A percentile compares a stretch with the other conserved stretches of the same genome.
Conservation (phyloP, 768 basidiomycete species). For the Russula olivacea region DNA sequence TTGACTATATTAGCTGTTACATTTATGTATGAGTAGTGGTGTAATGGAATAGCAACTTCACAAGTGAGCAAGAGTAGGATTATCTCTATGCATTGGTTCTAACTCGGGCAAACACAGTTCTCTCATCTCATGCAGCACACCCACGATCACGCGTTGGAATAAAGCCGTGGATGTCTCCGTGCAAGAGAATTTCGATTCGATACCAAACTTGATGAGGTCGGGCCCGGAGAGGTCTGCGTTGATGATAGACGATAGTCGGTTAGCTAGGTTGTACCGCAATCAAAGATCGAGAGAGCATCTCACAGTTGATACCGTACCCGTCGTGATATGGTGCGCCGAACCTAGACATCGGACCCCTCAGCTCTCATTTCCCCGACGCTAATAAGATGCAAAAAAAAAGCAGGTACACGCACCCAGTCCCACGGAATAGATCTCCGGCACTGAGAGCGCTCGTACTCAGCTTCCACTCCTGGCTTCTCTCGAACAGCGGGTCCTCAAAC, state of each 20-base stretch:
- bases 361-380: neutral
- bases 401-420: slow-evolving; percentile 59
- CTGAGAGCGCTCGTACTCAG: slow-evolving; percentile 87
- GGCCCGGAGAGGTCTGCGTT: slow-evolving; percentile 71
- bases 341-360: slow-evolving; percentile 30
- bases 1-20: neutral
- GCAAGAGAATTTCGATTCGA: slow-evolving; percentile 81
- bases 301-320: slow-evolving; percentile 94
- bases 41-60: slow-evolving; percentile 10
- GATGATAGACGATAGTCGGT: slow-evolving; percentile 6
- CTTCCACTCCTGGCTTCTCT: slow-evolving; percentile 74
- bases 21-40: slow-evolving; percentile 4
- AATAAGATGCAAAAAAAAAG: neutral
- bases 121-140: slow-evolving; percentile 67
- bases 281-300: slow-evolving; percentile 30
- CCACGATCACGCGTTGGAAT: slow-evolving; percentile 57
- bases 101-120: slow-evolving; percentile 23
- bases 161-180: slow-evolving; percentile 59
- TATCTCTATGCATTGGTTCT: slow-evolving; percentile 12
- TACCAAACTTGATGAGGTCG: slow-evolving; percentile 80
- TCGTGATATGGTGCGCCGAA: slow-evolving; percentile 79
- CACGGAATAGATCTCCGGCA: slow-evolving; percentile 78
- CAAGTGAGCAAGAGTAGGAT: slow-evolving; percentile 8
- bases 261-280: neutral
- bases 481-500: slow-evolving; percentile 75